These are phyloP conservation scores for Fusarium sp. DNA, from an alignment of 2,329 filamentous ascomycete species.

Conservation along the genomic window DNA sequence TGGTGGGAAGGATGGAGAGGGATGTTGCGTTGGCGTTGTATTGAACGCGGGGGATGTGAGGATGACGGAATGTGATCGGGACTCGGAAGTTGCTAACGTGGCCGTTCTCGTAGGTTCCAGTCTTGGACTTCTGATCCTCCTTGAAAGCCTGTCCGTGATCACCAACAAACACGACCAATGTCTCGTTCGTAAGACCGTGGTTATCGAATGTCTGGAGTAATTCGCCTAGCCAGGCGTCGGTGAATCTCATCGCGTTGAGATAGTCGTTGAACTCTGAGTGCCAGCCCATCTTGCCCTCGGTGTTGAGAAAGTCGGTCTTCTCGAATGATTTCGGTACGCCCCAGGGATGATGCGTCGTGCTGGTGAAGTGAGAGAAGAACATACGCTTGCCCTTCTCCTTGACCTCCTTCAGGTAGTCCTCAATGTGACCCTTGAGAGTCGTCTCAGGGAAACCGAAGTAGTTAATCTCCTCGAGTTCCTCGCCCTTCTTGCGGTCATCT, in stretches of 20 bases:
- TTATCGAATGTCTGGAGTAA: conserved; percentile 47
- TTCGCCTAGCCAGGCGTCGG: conserved; percentile 48
- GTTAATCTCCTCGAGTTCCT: conserved; percentile 41
- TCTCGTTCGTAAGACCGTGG: conserved; percentile 48
- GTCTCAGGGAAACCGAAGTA: conserved; percentile 52
- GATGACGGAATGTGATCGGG: conserved; percentile 49
- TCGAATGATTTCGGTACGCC: conserved; percentile 34
- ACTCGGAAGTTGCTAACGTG: conserved; percentile 49
- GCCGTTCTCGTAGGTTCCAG: conserved; percentile 49
- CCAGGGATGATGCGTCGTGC: conserved; percentile 51
- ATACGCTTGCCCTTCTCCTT: conserved; percentile 47
- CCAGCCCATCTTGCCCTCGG: conserved; percentile 40
- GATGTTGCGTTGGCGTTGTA: conserved; percentile 48
- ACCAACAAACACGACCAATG: conserved; percentile 48
- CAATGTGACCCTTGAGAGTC: conserved; percentile 45
- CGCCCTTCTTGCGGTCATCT: conserved; percentile 17
- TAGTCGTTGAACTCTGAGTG: conserved; percentile 49
- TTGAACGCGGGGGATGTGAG: conserved; percentile 46
- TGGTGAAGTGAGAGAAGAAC: conserved; percentile 52
- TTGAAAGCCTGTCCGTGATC: conserved; percentile 51
- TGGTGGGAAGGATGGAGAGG: conserved; percentile 49
- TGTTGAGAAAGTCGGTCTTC: conserved; percentile 24
- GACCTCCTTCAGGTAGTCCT: conserved; percentile 45
- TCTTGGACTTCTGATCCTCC: conserved; percentile 45
- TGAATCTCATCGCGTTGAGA: conserved; percentile 48